These are phyloP conservation scores for Pseudocercospora fuligena DNA, from an alignment of 2,329 filamentous ascomycete species.

Conservation along the genomic window DNA sequence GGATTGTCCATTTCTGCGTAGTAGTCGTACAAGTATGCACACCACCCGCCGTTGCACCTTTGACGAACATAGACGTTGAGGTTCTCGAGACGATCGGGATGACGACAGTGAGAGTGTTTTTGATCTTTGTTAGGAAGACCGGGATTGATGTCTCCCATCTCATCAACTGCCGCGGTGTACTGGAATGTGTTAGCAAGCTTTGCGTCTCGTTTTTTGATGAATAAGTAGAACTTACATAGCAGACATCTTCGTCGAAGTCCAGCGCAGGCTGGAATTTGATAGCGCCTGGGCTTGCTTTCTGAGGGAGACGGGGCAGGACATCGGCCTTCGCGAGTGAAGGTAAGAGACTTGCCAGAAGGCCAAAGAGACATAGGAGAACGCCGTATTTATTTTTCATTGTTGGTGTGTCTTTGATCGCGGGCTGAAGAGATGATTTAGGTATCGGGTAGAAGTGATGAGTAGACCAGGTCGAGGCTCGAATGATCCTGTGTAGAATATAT, in stretches of 20 bases:
- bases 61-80: conserved; percentile 9
- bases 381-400: not conserved
- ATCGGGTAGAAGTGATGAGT: not conserved
- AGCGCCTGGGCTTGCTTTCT: not conserved
- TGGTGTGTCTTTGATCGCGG: not conserved
- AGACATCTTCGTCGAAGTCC: conserved; percentile 10
- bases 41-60: conserved; percentile 13
- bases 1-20: conserved; percentile 12
- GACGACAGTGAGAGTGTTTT: not conserved
- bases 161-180: conserved; percentile 10
- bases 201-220: not conserved
- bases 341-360: not conserved
- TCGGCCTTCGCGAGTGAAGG: not conserved
- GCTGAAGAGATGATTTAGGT: too few relatives aligned
- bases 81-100: conserved; percentile 3
- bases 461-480: not conserved
- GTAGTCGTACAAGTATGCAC: conserved; percentile 14
- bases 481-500: not conserved
- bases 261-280: conserved; percentile 1
- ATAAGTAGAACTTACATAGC: not conserved
- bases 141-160: not conserved
- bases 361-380: not conserved
- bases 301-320: not conserved
- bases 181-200: not conserved
- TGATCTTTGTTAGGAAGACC: not conserved